Conservation (phyloP, 805 yeast species). For the Metschnikowia sp. region DNA sequence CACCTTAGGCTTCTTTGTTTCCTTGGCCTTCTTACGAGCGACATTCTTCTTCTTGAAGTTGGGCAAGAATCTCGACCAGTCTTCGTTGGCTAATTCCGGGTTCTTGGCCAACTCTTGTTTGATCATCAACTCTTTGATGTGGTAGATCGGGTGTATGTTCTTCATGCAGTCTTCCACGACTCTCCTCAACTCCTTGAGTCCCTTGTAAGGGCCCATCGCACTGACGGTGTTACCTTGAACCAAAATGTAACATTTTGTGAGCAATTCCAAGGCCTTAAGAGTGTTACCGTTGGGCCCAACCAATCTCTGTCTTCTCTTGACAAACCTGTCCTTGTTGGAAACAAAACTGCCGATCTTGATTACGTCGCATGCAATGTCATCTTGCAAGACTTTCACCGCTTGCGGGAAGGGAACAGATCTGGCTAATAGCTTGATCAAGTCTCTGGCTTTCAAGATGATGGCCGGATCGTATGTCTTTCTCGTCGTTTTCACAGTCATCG, state of each 20-base stretch:
- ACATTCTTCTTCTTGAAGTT: conserved; percentile 95
- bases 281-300: conserved; percentile 98
- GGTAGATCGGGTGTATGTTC: conserved; percentile 95
- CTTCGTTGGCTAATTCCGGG: conserved; percentile 93
- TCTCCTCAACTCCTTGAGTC: conserved; percentile 86
- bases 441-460: conserved; percentile 88
- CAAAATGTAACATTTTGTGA: conserved; percentile 92
- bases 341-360: conserved; percentile 91
- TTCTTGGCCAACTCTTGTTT: conserved; percentile 91
- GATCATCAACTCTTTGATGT: conserved; percentile 96
- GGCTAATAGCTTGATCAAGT: conserved; percentile 86
- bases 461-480: conserved; percentile 96
- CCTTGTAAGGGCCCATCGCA: conserved; percentile 94
- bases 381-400: conserved; percentile 86
- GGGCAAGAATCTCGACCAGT: conserved; percentile 95
- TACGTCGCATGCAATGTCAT: conserved; percentile 93
- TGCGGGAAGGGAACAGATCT: conserved; percentile 97
- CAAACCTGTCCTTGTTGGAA: conserved; percentile 86
- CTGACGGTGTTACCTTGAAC: conserved; percentile 98
- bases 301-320: conserved; percentile 91
- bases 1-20: conserved; percentile 55
- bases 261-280: conserved; percentile 86
- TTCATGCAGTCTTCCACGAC: conserved; percentile 97
- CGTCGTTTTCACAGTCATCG: conserved; percentile 95
- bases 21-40: conserved; percentile 80